Conservation (phyloP, 805 yeast genomes). For the Schizosaccharomyces osmophilus region DNA sequence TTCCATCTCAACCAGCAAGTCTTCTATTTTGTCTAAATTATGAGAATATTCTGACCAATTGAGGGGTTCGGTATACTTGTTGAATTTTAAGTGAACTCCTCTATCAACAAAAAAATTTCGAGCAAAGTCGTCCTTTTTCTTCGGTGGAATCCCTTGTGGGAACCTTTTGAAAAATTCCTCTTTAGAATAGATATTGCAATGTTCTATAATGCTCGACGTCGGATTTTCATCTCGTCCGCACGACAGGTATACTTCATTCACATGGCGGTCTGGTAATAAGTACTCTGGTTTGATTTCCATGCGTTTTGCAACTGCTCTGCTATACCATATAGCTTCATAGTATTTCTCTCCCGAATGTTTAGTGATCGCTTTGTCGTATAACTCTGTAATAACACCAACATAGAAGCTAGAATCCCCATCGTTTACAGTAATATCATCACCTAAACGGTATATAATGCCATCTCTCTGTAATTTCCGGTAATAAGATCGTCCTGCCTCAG, state of each 20-base stretch:
- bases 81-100: background rate
- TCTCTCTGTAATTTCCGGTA: background rate
- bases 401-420: background rate
- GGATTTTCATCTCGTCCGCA: background rate
- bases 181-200: background rate
- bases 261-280: background rate
- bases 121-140: background rate
- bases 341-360: background rate
- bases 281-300: background rate
- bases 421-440: background rate
- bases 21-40: background rate
- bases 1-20: background rate
- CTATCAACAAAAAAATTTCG: background rate
- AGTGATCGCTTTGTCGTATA: background rate
- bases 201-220: background rate
- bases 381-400: background rate
- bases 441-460: background rate
- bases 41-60: background rate
- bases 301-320: background rate
- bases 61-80: background rate
- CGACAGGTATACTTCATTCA: background rate
- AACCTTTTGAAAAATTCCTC: background rate
- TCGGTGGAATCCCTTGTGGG: background rate
- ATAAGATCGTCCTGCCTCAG: background rate
- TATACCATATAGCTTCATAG: background rate